phyloP scores from a whole-genome alignment of 2,329 filamentous ascomycete genomes.

The Apiospora marii region DNA sequence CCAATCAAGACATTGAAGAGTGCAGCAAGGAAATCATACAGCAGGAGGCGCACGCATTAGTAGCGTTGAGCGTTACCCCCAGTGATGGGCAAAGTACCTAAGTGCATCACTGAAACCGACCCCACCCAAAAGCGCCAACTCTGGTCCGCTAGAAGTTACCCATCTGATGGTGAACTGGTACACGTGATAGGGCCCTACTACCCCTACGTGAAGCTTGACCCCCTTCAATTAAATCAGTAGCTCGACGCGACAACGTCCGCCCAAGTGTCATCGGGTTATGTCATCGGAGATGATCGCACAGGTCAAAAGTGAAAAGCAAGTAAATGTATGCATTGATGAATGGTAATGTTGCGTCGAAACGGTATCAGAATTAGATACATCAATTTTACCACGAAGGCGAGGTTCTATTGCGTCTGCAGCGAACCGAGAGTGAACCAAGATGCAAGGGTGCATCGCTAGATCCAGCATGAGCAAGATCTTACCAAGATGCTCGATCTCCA shows the following conservation, averaged over 20 bases:
- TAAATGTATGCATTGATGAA: background rate
- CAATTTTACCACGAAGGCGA: background rate
- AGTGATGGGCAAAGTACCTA: conserved; percentile 1
- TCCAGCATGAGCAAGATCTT: background rate
- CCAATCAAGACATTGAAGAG: too few species aligned
- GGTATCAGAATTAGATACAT: background rate
- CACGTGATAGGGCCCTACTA: background rate
- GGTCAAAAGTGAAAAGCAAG: background rate
- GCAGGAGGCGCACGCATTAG: conserved; percentile 1
- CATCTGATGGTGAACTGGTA: background rate
- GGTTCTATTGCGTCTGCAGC: background rate
- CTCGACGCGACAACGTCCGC: conserved; percentile 13
- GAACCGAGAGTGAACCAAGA: too few species aligned
- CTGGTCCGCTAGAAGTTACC: background rate
- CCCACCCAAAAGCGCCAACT: background rate
- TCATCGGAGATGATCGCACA: background rate
- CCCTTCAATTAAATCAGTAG: background rate
- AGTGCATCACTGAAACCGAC: background rate
- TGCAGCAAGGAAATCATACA: background rate
- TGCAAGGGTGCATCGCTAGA: background rate
- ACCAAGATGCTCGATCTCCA: background rate
- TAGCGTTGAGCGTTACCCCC: background rate
- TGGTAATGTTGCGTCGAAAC: background rate
- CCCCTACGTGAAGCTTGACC: conserved; percentile 1
- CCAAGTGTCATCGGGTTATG: background rate